Conservation (phyloP, 306 rosid genomes). For the Sphenostylis stenocarpa region DNA sequence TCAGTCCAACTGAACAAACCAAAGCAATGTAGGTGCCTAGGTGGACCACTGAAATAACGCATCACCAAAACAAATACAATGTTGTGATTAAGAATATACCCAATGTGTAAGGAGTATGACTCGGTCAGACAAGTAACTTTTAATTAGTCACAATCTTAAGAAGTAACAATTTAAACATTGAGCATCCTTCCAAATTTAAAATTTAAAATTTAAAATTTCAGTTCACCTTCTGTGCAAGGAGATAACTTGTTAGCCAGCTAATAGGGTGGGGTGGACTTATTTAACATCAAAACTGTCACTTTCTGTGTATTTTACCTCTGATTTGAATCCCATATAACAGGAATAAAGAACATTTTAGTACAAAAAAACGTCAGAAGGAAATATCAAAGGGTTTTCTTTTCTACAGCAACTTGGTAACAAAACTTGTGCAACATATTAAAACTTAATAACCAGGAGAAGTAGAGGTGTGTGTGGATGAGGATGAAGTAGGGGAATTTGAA, state of each 20-base stretch:
- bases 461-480: constrained; percentile 71
- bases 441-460: constrained; percentile 46
- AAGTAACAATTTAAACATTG: neutral
- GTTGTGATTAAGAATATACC: neutral
- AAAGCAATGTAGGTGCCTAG: constrained; percentile 21
- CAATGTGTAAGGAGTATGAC: neutral
- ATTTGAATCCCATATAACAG: constrained; percentile 27
- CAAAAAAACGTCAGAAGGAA: constrained; percentile 27
- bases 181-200: constrained; percentile 6
- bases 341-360: constrained; percentile 4
- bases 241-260: constrained; percentile 18
- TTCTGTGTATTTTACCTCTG: constrained; percentile 35
- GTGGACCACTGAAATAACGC: constrained; percentile 28
- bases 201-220: constrained; percentile 20
- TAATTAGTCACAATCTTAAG: neutral
- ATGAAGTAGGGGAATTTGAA: constrained; percentile 68
- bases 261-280: constrained; percentile 30
- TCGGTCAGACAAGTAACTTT: neutral
- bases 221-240: constrained; percentile 15
- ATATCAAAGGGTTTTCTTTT: constrained; percentile 30
- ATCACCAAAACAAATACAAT: neutral
- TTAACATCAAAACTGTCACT: constrained; percentile 46
- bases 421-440: constrained; percentile 35
- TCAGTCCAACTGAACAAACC: constrained; percentile 4
- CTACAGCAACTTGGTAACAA: constrained; percentile 43